Conservation (phyloP, 2,329 filamentous ascomycete species). For the Pseudogymnoascus verrucosus region DNA sequence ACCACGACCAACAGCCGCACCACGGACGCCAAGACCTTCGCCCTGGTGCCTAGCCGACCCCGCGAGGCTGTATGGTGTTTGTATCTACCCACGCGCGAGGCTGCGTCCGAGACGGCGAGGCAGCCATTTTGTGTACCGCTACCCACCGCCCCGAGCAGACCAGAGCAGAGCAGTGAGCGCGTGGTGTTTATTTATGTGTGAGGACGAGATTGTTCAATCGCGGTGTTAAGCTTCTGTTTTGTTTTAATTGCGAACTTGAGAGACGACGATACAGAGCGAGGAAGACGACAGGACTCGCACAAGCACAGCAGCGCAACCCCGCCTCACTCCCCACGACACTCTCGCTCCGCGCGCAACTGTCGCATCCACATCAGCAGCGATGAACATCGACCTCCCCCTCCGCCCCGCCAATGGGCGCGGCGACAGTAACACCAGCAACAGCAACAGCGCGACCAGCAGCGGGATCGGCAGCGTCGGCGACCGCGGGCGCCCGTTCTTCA, state of each 20-base stretch:
- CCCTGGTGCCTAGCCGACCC: background rate
- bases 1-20: background rate
- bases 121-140: background rate
- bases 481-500: slow-evolving; percentile 24
- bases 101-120: background rate
- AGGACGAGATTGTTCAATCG: too few relatives aligned
- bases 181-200: too few relatives aligned
- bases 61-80: background rate
- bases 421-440: slow-evolving; percentile 14
- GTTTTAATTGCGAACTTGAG: background rate
- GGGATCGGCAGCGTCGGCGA: background rate
- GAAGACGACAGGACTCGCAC: background rate
- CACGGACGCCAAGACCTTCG: background rate
- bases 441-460: background rate
- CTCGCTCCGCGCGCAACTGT: background rate
- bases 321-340: background rate
- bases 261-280: background rate
- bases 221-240: background rate
- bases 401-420: slow-evolving; percentile 18
- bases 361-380: slow-evolving; percentile 6
- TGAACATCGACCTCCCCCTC: slow-evolving; percentile 28
- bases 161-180: background rate
- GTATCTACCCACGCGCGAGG: background rate
- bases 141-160: background rate
- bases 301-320: background rate